Conservation (phyloP, 306 rosid genomes). For the Pterocarpus santalinus region DNA sequence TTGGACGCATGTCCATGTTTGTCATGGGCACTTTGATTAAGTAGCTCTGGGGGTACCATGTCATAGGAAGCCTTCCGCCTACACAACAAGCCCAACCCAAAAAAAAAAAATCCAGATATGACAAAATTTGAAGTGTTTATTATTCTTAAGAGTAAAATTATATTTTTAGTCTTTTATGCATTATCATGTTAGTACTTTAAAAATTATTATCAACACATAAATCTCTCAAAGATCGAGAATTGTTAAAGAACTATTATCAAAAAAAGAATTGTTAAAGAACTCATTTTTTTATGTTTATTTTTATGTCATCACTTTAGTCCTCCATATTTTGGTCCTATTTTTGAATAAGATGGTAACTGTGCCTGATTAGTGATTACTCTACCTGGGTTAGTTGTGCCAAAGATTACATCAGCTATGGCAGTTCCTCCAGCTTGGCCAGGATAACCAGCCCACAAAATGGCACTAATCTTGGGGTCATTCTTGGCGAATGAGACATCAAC, state of each 20-base stretch:
- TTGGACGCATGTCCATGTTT: slow-evolving; percentile 76
- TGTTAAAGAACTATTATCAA: no score
- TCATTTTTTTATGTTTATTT: no score
- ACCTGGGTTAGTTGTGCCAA: slow-evolving; percentile 83
- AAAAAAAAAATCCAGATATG: neutral
- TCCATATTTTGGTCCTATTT: no score
- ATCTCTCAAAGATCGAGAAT: no score
- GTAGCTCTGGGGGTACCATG: slow-evolving; percentile 90
- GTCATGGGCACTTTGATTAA: slow-evolving; percentile 78
- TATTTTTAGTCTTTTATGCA: no score
- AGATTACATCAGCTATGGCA: slow-evolving; percentile 83
- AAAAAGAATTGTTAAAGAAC: no score
- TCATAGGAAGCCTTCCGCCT: slow-evolving; percentile 64
- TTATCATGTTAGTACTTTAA: no score
- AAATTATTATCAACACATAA: no score
- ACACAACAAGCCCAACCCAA: neutral
- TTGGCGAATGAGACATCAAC: slow-evolving; percentile 81
- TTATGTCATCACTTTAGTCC: no score
- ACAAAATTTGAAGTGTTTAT: no score
- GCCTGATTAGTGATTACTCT: neutral
- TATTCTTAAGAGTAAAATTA: no score
- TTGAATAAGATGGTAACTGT: neutral
- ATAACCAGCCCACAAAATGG: slow-evolving; percentile 88
- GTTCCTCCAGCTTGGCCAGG: slow-evolving; percentile 96
- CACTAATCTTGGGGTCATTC: slow-evolving; percentile 63